Base-by-base conservation (phyloP, 768 basidiomycete genomes). In the Kondoa subrosea region DNA sequence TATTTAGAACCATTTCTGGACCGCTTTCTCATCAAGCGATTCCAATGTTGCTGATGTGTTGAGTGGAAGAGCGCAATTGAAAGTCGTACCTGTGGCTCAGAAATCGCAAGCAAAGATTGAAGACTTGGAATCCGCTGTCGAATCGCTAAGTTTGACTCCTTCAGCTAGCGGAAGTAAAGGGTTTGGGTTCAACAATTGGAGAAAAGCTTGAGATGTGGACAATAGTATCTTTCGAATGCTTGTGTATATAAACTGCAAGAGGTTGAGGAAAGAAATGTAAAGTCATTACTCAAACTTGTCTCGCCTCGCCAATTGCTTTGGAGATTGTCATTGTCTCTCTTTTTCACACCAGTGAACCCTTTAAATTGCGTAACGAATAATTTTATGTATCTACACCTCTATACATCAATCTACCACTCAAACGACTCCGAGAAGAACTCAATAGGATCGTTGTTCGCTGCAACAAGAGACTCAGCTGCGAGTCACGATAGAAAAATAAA, bases 21-120 rank as follows among this genome's bases (percentile, higher is more conserved):
- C 4, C 29, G 59, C 57, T 31, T 57, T 26, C 26, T 34, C 29
- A 16, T 15, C 29, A n/a, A 31, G 4, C 27, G 21, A 30, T 31
- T 15, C 15, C 40, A 21, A 27, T 4, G 15, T 66, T 21, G 61
- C 31, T 25, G 40, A 63, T 34, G 59, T 26, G 26, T 34, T 56
- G 59, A 25, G 4, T 30, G 57, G 60, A 30, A 32, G 31, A 33
- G 29, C 56, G 2, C 8, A 67, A 33, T 15, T 67, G 59, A 25
- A 63, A 33, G 33, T 33, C 67, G n/a, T 63, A 58, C 27, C 67
- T 8, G 40, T 50, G 40, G 12, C n/a, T n/a, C n/a, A n/a, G n/a
- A n/a, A n/a, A n/a, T n/a, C 8, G 21, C 40, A 50, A 50, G 40
- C 40, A 8, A 50, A 50, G 40, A 21, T 50, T 50, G 40, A 50